Percentiles rank a stretch among this genome's conserved stretches.
phyloP scores from a whole-genome alignment of 352 stramenopile species.

The Globisporangium alternatum region DNA sequence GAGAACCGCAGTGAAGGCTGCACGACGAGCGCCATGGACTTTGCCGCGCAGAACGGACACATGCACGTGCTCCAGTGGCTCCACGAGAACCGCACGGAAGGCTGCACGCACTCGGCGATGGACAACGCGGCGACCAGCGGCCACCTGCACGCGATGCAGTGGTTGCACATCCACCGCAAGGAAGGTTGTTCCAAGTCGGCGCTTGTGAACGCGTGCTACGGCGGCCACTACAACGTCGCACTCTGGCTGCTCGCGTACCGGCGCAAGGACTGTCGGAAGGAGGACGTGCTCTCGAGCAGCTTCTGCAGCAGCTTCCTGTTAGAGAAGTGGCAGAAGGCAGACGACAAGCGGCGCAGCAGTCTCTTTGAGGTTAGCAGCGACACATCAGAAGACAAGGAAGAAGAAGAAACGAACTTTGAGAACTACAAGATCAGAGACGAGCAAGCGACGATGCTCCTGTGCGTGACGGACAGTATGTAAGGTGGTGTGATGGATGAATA shows the following conservation, averaged over 20 bases:
- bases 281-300: conserved; percentile 13
- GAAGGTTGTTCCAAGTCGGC: conserved; percentile 76
- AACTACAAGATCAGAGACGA: background rate
- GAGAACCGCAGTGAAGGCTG: conserved; percentile 27
- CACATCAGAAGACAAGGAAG: background rate
- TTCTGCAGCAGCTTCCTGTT: conserved; percentile 8
- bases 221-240: conserved; percentile 49
- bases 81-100: conserved; percentile 29
- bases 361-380: background rate
- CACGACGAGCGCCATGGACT: conserved; percentile 27
- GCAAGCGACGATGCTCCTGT: background rate
- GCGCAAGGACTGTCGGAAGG: conserved; percentile 11
- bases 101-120: conserved; percentile 41
- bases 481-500: background rate
- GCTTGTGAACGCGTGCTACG: conserved; percentile 55
- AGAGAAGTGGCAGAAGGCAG: conserved; percentile 11
- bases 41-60: conserved; percentile 28
- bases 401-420: background rate
- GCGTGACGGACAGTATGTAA: background rate
- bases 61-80: conserved; percentile 32
- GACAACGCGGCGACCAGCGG: conserved; percentile 36
- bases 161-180: conserved; percentile 42
- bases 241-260: conserved; percentile 40
- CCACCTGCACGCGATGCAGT: conserved; percentile 37
- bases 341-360: background rate